A percentile compares a stretch with the other conserved stretches of the same genome.
phyloP scores from a whole-genome alignment of 1,284 basidiomycete genomes.

The Peniophora sp. region DNA sequence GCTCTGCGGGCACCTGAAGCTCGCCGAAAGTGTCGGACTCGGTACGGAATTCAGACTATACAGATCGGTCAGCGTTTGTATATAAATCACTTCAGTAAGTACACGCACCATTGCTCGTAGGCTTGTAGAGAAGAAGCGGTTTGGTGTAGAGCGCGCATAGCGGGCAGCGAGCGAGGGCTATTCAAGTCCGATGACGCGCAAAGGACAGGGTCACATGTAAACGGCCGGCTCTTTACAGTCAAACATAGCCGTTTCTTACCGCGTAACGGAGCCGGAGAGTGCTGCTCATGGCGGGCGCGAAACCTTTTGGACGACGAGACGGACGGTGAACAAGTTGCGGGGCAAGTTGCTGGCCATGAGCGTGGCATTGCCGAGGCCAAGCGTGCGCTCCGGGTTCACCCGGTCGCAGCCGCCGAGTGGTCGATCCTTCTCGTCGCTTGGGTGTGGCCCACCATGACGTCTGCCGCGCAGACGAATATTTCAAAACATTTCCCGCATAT shows the following conservation, averaged over 20 bases:
- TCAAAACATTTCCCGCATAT: no score
- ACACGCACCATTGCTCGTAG: constrained; percentile 36
- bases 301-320: no score
- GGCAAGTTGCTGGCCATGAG: no score
- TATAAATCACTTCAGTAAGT: neutral
- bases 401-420: no score
- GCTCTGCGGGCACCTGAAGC: constrained; percentile 87
- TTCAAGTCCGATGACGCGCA: constrained; percentile 12
- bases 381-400: no score
- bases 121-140: constrained; percentile 26
- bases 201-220: neutral
- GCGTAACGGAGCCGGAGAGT: constrained; percentile 6
- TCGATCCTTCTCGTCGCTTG: no score
- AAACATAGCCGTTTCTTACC: constrained; percentile 12
- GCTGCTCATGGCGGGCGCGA: neutral
- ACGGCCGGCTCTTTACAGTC: neutral
- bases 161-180: neutral
- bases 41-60: constrained; percentile 40
- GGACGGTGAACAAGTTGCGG: no score
- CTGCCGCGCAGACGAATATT: no score
- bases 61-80: neutral
- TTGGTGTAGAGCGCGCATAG: neutral
- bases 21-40: constrained; percentile 90
- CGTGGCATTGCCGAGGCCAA: no score
- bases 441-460: no score